phyloP scores from a whole-genome alignment of 768 basidiomycete species.

The Tylopilus sp. region DNA sequence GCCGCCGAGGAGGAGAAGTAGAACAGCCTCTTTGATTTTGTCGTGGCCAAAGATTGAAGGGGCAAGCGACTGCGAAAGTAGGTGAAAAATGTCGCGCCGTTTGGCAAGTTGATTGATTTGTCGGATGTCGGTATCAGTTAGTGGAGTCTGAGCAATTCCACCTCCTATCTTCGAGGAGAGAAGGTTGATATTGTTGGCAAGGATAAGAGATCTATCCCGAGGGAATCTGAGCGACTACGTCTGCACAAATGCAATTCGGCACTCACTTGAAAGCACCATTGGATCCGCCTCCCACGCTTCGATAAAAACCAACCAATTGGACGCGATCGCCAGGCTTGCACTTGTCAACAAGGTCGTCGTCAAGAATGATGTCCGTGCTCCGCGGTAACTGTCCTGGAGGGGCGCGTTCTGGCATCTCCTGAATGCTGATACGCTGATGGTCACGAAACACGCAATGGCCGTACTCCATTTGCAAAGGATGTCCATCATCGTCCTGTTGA shows the following conservation, averaged over 20 bases:
- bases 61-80: slow-evolving; percentile 92
- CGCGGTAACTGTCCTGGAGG: slow-evolving; percentile 96
- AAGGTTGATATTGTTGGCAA: slow-evolving; percentile 93
- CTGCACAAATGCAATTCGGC: slow-evolving; percentile 7
- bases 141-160: slow-evolving; percentile 87
- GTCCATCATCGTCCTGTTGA: slow-evolving; percentile 88
- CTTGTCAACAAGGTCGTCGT: slow-evolving; percentile 94
- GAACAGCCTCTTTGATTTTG: slow-evolving; percentile 90
- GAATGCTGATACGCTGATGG: slow-evolving; percentile 96
- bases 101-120: slow-evolving; percentile 93
- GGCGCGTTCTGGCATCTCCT: slow-evolving; percentile 99
- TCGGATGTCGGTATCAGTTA: slow-evolving; percentile 93
- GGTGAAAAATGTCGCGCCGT: slow-evolving; percentile 78
- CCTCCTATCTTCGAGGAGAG: slow-evolving; percentile 94
- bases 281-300: slow-evolving; percentile 89
- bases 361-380: slow-evolving; percentile 92
- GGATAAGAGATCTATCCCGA: slow-evolving; percentile 76
- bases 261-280: slow-evolving; percentile 91
- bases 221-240: slow-evolving; percentile 10
- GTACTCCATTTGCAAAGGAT: slow-evolving; percentile 85
- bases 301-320: slow-evolving; percentile 92
- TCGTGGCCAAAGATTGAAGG: slow-evolving; percentile 97
- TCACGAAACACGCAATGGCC: slow-evolving; percentile 91
- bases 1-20: slow-evolving; percentile 91
- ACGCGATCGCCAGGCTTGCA: slow-evolving; percentile 98